Evolutionary conservation across 2,329 filamentous ascomycete genomes (phyloP).

Genomic region (Emergomyces africanus): DNA sequence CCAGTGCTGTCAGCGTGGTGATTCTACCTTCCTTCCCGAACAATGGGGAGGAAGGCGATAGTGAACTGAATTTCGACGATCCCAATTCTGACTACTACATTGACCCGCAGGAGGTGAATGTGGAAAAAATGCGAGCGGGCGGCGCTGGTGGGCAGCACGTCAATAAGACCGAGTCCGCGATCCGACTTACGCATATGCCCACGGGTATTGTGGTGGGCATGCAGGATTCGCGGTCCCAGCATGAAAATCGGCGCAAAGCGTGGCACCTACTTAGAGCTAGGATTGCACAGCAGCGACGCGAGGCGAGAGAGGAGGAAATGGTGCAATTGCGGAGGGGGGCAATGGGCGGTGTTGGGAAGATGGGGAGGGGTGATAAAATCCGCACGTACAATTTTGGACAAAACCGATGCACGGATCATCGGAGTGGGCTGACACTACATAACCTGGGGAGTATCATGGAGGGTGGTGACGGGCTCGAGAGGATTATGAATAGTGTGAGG

Average conservation of each 20-base stretch:
- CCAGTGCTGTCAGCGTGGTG: constrained; percentile 82
- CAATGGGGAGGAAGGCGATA: constrained; percentile 36
- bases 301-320: constrained; percentile 72
- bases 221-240: constrained; percentile 85
- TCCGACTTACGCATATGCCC: constrained; percentile 80
- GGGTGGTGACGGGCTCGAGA: constrained; percentile 59
- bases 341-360: constrained; percentile 60
- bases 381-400: constrained; percentile 75
- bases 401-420: constrained; percentile 78
- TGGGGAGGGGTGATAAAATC: constrained; percentile 87
- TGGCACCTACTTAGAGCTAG: constrained; percentile 76
- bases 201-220: constrained; percentile 79
- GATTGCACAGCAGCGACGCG: constrained; percentile 65
- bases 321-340: constrained; percentile 62
- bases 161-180: constrained; percentile 94
- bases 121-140: constrained; percentile 81
- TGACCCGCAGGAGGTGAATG: constrained; percentile 64
- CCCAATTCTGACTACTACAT: constrained; percentile 88
- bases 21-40: constrained; percentile 70
- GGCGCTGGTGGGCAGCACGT: constrained; percentile 96
- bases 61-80: constrained; percentile 56
- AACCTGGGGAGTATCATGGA: constrained; percentile 69
- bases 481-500: constrained; percentile 64
- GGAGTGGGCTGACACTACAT: constrained; percentile 65
- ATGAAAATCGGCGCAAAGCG: constrained; percentile 74